Conservation (phyloP, 768 basidiomycete genomes). For the Phylloporus rhodoxanthus region DNA sequence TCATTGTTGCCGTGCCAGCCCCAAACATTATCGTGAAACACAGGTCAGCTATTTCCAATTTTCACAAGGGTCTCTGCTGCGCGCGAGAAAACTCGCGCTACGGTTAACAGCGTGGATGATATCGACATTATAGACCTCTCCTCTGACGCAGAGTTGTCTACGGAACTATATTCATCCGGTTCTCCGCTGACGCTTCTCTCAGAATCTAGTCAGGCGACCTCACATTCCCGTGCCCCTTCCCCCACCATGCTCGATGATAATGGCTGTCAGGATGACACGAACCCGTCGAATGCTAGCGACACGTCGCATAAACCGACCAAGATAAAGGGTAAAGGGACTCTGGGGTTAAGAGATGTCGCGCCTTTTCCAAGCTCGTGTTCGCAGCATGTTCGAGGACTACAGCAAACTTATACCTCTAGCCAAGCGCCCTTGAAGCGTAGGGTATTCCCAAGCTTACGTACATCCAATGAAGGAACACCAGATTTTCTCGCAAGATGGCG, state of each 20-base stretch:
- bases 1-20: not conserved
- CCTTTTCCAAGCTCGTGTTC: conserved; percentile 46
- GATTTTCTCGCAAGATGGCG: conserved; percentile 17
- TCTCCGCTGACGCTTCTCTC: conserved; percentile 7
- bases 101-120: conserved; percentile 13
- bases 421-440: conserved; percentile 9
- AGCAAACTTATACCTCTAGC: conserved; percentile 33
- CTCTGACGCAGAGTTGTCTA: conserved; percentile 12
- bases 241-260: not conserved
- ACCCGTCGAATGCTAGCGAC: conserved; percentile 3
- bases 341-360: conserved; percentile 12
- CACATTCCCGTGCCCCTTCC: conserved; percentile 7
- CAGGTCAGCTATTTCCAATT: conserved; percentile 25
- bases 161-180: conserved; percentile 9
- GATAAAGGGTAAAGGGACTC: conserved; percentile 3
- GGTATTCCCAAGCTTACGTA: not conserved
- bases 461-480: conserved; percentile 6
- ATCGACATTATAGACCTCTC: conserved; percentile 17
- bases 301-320: conserved; percentile 1
- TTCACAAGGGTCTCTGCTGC: conserved; percentile 13
- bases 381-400: conserved; percentile 61
- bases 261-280: conserved; percentile 4
- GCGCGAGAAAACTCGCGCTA: conserved; percentile 1
- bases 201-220: conserved; percentile 4
- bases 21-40: not conserved